A percentile compares a stretch with the other conserved stretches of the same genome.
Conservation (phyloP, 2,329 filamentous ascomycete species). For the Cercospora zeae-maydis region DNA sequence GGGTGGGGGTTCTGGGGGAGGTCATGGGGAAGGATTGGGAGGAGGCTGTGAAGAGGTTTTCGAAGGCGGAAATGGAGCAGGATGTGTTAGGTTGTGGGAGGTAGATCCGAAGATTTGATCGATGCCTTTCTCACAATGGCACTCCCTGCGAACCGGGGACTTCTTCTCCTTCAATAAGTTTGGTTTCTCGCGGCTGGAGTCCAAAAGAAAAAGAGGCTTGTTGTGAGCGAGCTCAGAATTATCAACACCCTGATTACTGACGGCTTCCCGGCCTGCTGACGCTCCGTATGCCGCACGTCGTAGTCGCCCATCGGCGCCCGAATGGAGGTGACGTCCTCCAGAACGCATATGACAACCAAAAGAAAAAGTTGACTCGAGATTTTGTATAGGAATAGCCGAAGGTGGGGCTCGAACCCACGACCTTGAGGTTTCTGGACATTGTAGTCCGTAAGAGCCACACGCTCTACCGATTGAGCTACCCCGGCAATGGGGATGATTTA, state of each 20-base stretch:
- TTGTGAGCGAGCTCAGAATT: neutral
- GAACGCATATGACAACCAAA: neutral
- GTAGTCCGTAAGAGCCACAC: constrained; percentile 30
- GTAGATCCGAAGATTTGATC: neutral
- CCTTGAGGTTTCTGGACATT: constrained; percentile 22
- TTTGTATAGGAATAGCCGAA: constrained; percentile 28
- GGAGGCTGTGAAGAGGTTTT: neutral
- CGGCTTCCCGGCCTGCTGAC: neutral
- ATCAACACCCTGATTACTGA: neutral
- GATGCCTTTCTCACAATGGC: neutral
- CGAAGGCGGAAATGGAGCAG: neutral
- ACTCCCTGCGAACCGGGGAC: neutral
- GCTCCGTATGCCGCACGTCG: neutral
- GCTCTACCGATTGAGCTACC: constrained; percentile 54
- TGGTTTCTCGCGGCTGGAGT: neutral
- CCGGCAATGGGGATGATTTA: constrained; percentile 34
- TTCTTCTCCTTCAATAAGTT: neutral
- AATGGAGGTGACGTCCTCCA: no score
- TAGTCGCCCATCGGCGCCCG: neutral
- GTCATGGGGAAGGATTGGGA: constrained; percentile 13
- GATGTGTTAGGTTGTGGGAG: neutral
- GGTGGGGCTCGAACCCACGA: constrained; percentile 29
- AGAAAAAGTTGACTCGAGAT: neutral
- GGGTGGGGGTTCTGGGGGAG: constrained; percentile 6
- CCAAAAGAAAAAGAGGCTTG: neutral